Conservation (phyloP, 1,284 basidiomycete species). For the Ustilago crameri region DNA sequence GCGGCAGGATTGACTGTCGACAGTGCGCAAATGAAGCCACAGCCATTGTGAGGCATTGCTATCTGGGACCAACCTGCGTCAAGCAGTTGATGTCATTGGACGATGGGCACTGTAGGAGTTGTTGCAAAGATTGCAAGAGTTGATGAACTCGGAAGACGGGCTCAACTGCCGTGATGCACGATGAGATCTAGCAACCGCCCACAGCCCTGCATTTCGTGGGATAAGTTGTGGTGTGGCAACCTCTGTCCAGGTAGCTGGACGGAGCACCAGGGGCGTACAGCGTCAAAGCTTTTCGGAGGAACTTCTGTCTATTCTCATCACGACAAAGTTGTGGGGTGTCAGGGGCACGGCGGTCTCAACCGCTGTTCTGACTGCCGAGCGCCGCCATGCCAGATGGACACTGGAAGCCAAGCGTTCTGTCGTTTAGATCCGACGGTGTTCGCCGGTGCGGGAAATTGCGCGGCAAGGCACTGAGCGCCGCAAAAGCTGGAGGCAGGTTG, state of each 20-base stretch:
- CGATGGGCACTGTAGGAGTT: not conserved
- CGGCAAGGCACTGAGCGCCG: too few species aligned
- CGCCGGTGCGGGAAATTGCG: not conserved
- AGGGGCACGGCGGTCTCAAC: not conserved
- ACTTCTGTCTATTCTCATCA: slow-evolving; percentile 1
- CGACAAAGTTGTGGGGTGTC: not conserved
- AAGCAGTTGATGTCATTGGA: not conserved
- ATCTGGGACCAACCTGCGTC: not conserved
- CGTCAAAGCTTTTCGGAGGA: slow-evolving; percentile 4
- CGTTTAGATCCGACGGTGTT: not conserved
- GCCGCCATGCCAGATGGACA: too few species aligned
- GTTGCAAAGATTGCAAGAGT: not conserved
- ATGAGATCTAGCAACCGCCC: slow-evolving; percentile 3
- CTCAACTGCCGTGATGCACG: not conserved
- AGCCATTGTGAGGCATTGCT: too few species aligned
- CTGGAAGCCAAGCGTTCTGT: too few species aligned
- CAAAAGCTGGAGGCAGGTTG: too few species aligned
- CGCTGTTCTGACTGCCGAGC: not conserved
- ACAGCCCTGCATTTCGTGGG: not conserved
- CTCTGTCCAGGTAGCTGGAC: not conserved
- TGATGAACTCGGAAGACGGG: not conserved
- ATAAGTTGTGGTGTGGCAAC: not conserved
- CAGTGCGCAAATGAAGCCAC: slow-evolving; percentile 8
- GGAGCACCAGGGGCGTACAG: not conserved
- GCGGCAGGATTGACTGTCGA: too few species aligned